A percentile compares a stretch with the other conserved stretches of the same genome.
Evolutionary conservation across 805 yeast genomes (phyloP).

Genomic region (Kazachstania martiniae): DNA sequence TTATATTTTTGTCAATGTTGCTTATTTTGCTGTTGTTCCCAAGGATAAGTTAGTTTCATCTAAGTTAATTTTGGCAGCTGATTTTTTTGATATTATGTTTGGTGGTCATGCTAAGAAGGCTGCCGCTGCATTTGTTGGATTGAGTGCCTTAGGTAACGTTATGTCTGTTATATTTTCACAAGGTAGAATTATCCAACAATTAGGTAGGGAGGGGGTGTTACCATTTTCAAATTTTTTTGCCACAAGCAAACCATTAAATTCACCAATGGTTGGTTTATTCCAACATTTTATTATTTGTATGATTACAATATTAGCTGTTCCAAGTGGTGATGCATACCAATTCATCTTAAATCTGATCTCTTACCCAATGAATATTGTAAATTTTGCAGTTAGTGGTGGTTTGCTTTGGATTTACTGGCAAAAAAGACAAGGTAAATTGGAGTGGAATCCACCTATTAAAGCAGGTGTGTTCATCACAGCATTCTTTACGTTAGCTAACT

Average conservation of each 20-base stretch:
- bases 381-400: conserved; percentile 53
- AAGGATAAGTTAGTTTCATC: conserved; percentile 47
- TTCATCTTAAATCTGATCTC: conserved; percentile 70
- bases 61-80: conserved; percentile 64
- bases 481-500: conserved; percentile 54
- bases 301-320: conserved; percentile 66
- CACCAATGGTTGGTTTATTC: conserved; percentile 63
- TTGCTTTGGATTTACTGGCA: conserved; percentile 43
- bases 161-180: conserved; percentile 72
- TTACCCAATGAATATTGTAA: conserved; percentile 71
- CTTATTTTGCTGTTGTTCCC: conserved; percentile 76
- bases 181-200: conserved; percentile 68
- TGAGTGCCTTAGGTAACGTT: conserved; percentile 75
- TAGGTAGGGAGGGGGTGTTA: conserved; percentile 72
- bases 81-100: conserved; percentile 63
- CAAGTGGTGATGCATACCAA: conserved; percentile 82
- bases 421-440: conserved; percentile 36
- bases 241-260: conserved; percentile 55
- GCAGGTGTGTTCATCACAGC: conserved; percentile 52
- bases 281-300: conserved; percentile 72
- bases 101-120: conserved; percentile 62
- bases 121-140: conserved; percentile 67
- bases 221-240: conserved; percentile 70
- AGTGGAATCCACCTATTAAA: conserved; percentile 64
- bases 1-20: conserved; percentile 67